Conservation (phyloP, 345 rosid genomes). For the Stellera chamaejasme region DNA sequence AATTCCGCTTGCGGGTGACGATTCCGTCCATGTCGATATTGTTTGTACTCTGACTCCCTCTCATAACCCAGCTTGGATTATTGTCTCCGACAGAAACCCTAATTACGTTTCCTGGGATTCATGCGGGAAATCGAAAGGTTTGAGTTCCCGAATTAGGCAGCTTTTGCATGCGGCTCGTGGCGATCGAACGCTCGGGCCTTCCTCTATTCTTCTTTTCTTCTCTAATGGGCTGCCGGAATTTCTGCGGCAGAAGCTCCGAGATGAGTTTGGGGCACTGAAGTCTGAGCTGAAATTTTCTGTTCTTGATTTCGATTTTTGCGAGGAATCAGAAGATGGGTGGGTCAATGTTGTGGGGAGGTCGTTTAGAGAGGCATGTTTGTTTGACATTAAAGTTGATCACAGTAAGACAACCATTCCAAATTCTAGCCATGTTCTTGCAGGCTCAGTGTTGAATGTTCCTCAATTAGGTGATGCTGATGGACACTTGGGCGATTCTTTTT, state of each 20-base stretch:
- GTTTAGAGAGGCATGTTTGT: conserved; percentile 36
- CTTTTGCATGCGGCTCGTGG: conserved; percentile 45
- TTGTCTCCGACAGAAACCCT: conserved; percentile 86
- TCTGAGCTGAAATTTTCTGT: conserved; percentile 24
- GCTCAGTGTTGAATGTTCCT: conserved; percentile 10
- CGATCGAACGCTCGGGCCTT: conserved; percentile 37
- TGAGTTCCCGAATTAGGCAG: conserved; percentile 40
- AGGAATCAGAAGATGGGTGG: conserved; percentile 59
- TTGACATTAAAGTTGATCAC: conserved; percentile 47
- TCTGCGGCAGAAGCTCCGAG: conserved; percentile 23
- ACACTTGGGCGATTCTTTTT: conserved; percentile 21
- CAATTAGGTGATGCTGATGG: conserved; percentile 17
- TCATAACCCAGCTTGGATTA: conserved; percentile 63
- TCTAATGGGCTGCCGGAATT: conserved; percentile 40
- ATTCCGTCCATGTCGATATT: conserved; percentile 51
- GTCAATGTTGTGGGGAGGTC: conserved; percentile 35
- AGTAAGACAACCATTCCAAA: conserved; percentile 6
- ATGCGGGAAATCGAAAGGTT: conserved; percentile 34
- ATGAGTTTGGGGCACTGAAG: conserved; percentile 48
- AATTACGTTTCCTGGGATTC: conserved; percentile 49
- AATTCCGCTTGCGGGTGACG: conserved; percentile 23
- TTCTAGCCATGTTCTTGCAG: conserved; percentile 14
- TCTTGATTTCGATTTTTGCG: conserved; percentile 29
- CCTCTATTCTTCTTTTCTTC: conserved; percentile 58
- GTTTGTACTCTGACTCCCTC: conserved; percentile 54